Evolutionary conservation across 768 basidiomycete species (phyloP).

Genomic region (Leccinum incarnatum): DNA sequence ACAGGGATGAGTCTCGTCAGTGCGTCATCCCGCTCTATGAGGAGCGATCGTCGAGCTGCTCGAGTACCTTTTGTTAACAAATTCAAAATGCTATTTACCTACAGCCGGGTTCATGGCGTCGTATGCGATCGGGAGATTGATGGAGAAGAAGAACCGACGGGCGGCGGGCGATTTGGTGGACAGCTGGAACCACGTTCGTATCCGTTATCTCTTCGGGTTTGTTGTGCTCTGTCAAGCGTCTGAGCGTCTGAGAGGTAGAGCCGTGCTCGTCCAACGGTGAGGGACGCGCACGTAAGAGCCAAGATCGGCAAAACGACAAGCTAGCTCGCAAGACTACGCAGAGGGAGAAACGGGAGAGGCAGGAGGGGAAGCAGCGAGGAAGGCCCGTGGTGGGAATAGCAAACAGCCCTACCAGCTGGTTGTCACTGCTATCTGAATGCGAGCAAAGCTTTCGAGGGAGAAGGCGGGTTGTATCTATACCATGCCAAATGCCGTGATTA

Average conservation of each 20-base stretch:
- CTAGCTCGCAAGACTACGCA: background rate
- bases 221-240: constrained; percentile 28
- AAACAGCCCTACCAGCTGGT: constrained; percentile 22
- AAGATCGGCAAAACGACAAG: background rate
- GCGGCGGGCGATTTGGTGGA: constrained; percentile 43
- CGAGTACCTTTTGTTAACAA: too few species aligned
- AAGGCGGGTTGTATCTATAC: too few species aligned
- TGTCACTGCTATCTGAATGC: constrained; percentile 6
- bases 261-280: constrained; percentile 5
- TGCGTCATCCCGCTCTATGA: constrained; percentile 3
- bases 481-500: too few species aligned
- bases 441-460: background rate
- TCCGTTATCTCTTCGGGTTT: background rate
- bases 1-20: constrained; percentile 28
- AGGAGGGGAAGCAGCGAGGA: constrained; percentile 17
- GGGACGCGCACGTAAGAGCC: background rate
- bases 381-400: constrained; percentile 12
- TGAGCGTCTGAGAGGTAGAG: constrained; percentile 27
- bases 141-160: constrained; percentile 37
- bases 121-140: constrained; percentile 14
- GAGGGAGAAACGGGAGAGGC: background rate
- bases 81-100: background rate
- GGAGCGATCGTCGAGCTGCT: too few species aligned
- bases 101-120: constrained; percentile 22
- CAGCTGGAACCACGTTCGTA: constrained; percentile 49